Evolutionary conservation across 352 stramenopile species (phyloP), one percentile per base, ranked within the genome.

Genomic region (Thraustochytrium striatum): DNA sequence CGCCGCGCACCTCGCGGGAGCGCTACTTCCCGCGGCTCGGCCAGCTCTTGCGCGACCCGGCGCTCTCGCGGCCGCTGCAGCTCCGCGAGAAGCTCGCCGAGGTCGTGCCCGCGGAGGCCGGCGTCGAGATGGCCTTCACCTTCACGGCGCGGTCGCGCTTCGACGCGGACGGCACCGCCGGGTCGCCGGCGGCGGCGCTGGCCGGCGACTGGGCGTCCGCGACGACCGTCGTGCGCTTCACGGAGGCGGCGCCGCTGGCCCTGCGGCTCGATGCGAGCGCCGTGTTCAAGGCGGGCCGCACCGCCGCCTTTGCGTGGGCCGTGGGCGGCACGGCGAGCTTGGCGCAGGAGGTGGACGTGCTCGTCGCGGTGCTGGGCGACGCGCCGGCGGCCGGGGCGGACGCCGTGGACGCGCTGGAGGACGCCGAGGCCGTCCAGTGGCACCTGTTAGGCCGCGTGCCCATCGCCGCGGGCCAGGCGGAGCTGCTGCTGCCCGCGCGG

Each of bases 1-100:
- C 33, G 41, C 70, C 70, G 28, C 79, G 39, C 25, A 11, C 11
- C 32, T 80, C 70, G 0, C 21, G 43, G 47, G 53, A 30, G n/a
- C 55, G 70, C 36, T 80, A 65, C 47, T 73, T 80, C 41, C 70
- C 70, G 21, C 79, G 57, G n/a, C 28, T 80, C 16, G 38, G 16
- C 33, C 32, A 81, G 11, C 5, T 80, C 1, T 39, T 61, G 30
- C 5, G 11, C 2, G n/a, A 68, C 5, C n/a, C 25, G 21, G 7
- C 43, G 13, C 44, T 75, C 32, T 39, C 21, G 3, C 33, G 68
- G 32, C 44, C 58, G 11, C 44, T 75, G 8, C 44, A 55, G 16
- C 25, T 55, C 25, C 47, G 47, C 47, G 25, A n/a, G n/a, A n/a
- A n/a, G n/a, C n/a, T n/a, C n/a, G n/a, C 47, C 47, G 47, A 55